Evolutionary conservation across 2,329 filamentous ascomycete genomes (phyloP).

Genomic region (Diplocarpon rosae): DNA sequence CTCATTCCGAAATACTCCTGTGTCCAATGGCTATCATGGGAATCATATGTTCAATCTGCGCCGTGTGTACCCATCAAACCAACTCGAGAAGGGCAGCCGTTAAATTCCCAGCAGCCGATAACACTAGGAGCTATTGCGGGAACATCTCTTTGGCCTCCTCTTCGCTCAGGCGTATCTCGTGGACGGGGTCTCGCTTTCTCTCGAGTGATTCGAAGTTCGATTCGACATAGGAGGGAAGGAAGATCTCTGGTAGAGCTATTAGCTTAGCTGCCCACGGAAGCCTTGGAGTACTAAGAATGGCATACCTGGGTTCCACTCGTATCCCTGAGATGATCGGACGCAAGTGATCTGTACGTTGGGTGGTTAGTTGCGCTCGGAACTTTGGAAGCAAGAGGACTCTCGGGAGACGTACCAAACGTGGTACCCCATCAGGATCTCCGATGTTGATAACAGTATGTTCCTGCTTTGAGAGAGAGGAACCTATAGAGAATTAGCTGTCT

Average conservation of each 20-base stretch:
- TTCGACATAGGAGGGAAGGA: slow-evolving; percentile 67
- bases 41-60: slow-evolving; percentile 24
- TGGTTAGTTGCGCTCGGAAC: slow-evolving; percentile 10
- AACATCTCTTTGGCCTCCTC: slow-evolving; percentile 62
- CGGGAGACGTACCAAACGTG: slow-evolving; percentile 50
- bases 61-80: slow-evolving; percentile 17
- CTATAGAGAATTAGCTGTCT: slow-evolving; percentile 35
- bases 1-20: slow-evolving; percentile 18
- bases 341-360: slow-evolving; percentile 54
- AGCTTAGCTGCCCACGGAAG: background rate
- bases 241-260: slow-evolving; percentile 49
- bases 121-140: slow-evolving; percentile 38
- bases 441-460: slow-evolving; percentile 76
- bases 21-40: slow-evolving; percentile 17
- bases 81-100: slow-evolving; percentile 9
- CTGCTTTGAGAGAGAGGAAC: slow-evolving; percentile 59
- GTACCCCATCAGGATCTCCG: slow-evolving; percentile 60
- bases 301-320: slow-evolving; percentile 70
- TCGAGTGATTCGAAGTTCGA: slow-evolving; percentile 66
- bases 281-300: background rate
- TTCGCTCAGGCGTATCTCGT: slow-evolving; percentile 68
- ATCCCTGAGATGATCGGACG: slow-evolving; percentile 68
- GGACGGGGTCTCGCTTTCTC: slow-evolving; percentile 63
- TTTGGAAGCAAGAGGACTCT: background rate
- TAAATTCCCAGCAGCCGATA: slow-evolving; percentile 13